Evolutionary conservation across 2,329 filamentous ascomycete species (phyloP), one percentile per base, ranked within the genome.

Genomic region (Cladosporium sp.): DNA sequence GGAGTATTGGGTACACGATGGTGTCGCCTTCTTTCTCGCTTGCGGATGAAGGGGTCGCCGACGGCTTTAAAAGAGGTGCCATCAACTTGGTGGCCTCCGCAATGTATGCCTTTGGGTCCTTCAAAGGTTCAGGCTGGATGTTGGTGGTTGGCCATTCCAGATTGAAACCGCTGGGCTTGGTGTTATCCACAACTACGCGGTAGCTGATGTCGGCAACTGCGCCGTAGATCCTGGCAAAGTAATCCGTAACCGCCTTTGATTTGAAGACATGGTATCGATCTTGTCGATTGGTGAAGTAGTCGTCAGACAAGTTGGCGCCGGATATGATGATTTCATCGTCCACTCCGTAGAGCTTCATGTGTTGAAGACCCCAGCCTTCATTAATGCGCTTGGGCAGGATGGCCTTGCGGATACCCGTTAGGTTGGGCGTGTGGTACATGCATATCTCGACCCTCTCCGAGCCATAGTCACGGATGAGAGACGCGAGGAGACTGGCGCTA

Each of bases 271-370:
- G 93, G 61, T 98, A 98, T 46, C 93, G 79, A 67, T 98, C 93
- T 61, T 97, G 86, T 9, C 93, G 84, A 60, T 97, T 93, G 33
- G 90, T 95, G 62, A 98, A 98, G 69, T 98, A 98, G 64, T 98
- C 92, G 38, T 78, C 81, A 0, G 89, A 95, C 6, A 98, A 73
- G 59, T 98, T 98, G 13, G 93, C 93, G 81, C 90, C 91, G 7
- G 91, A 95, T 61, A 98, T 81, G 57, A 98, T 92, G 51, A 98
- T 86, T 67, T 95, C 90, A 62, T 98, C 90, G 61, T 98, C 93
- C 18, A 95, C 75, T 0, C 93, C 93, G 60, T 98, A 98, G 0
- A 98, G 76, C 76, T 98, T 98, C 92, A 98, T 98, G 65, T 98
- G 93, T 66, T 98, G 93, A 54, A 98, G 71, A 1, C 93, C 93